Conservation (phyloP, 306 rosid genomes). For the Citrullus mucosospermus region DNA sequence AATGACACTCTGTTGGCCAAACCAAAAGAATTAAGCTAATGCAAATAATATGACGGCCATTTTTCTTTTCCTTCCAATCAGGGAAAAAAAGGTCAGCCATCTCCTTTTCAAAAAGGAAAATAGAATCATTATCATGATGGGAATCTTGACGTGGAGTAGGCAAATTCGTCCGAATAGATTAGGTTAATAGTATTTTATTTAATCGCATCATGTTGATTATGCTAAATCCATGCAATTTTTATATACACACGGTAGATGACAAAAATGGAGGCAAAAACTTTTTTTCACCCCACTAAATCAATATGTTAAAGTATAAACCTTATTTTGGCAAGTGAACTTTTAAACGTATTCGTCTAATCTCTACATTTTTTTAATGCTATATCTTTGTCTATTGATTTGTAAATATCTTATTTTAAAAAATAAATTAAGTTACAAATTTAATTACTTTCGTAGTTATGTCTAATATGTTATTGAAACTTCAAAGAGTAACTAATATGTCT, state of each 20-base stretch:
- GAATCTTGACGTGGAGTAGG: slow-evolving; percentile 11
- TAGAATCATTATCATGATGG: background rate
- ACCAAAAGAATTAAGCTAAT: slow-evolving; percentile 10
- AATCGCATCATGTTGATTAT: background rate
- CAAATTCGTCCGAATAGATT: background rate
- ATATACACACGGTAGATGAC: background rate
- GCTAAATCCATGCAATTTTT: slow-evolving; percentile 6
- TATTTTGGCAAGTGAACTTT: background rate
- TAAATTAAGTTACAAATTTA: no score
- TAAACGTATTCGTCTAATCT: background rate
- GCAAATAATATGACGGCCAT: slow-evolving; percentile 1
- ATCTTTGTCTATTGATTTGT: background rate
- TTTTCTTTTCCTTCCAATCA: background rate
- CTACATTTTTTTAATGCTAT: background rate
- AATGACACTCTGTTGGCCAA: slow-evolving; percentile 24
- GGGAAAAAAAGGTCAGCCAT: background rate
- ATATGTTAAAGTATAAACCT: background rate
- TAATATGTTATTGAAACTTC: no score
- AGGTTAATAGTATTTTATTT: background rate
- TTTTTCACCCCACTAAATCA: background rate
- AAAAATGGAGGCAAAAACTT: background rate
- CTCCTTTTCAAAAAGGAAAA: background rate
- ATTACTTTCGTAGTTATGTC: no score
- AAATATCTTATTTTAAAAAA: background rate
- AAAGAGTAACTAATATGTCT: no score